Evolutionary conservation across 1,139 yeast species (phyloP), one percentile per base, ranked within the genome.

Genomic region (Hemisphaericaspora xylanilytica): DNA sequence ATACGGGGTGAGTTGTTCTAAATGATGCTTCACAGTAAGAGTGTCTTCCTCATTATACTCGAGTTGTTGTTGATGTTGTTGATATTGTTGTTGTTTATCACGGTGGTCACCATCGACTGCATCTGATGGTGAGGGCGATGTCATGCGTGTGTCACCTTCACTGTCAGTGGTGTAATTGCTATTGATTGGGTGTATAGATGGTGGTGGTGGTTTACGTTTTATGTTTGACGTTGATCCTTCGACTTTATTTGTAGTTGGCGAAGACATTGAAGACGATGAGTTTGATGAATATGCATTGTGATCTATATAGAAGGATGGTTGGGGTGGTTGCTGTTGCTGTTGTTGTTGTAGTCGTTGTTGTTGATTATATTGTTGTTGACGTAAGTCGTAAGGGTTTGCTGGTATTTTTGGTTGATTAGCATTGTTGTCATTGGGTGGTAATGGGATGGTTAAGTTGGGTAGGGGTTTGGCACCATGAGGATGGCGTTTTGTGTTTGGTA

Each of bases 1-100:
- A 17, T 78, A 81, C 33, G 86, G 90, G 22, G 82, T 81, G 39
- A 90, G 61, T 28, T 78, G 77, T 35, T 78, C 78, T 28, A 81
- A 70, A 43, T 72, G 45, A 34, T 53, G 45, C 43, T 36, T 53
- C 37, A 28, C 33, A 11, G 24, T 12, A 12, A 33, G 35, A 10
- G 37, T 37, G n/a, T 16, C 20, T 25, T 35, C 38, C 14, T 36
- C 46, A 39, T 38, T 45, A 39, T 33, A n/a, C n/a, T n/a, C 40
- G 24, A 5, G 42, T 41, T 17, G 39, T 40, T 12, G 40, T 33
- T 20, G 46, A 42, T 20, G 39, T 34, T 15, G 42, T 36, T 31
- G 32, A 25, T 38, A 10, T 25, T 25, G 28, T 10, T 25, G 28
- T 24, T 24, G 11, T 24, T 24, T 24, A 6, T 20, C 21, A 20